Base-by-base conservation (phyloP, 2,329 filamentous ascomycete species). In the Sporothrix globosa region DNA sequence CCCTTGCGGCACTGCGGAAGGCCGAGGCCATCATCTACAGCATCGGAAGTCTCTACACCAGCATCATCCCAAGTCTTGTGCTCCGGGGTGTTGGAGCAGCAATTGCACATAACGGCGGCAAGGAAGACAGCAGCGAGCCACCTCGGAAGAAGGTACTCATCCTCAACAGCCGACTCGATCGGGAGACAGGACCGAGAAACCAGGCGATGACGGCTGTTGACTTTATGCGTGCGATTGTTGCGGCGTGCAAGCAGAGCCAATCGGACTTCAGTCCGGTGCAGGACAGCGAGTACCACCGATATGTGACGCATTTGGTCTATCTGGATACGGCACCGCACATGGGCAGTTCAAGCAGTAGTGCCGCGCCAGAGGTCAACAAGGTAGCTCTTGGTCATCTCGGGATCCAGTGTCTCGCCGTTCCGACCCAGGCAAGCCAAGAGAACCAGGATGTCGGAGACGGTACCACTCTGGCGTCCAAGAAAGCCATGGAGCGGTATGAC, bases 11-110 rank as follows among this genome's bases (percentile, higher is more conserved):
- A 0, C 79, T 98, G 0, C 81, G 82, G 19, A 81, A 82, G 1
- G 86, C 91, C 0, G 85, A 88, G 70, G 90, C 88, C 1, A 84
- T 97, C 10, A 87, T 98, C 60, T 98, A 97, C 81, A 94, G 91
- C 79, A 96, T 98, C 71, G 96, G 96, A n/a, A 94, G 91, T 1
- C 83, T 98, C 0, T 98, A 96, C 80, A 98, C 95, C 0, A 95
- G 91, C 5, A 87, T 98, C 46, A 85, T 97, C 1, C 95, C 95
- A 0, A 93, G 89, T 19, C 82, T 98, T 0, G 87, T 98, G 5
- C 85, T 97, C 7, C 86, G 88, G 30, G 91, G 90, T 1, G 89
- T 96, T 0, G 92, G 92, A 0, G 82, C 86, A 39, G 87, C 88
- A 0, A 83, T 92, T 27, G 81, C 85, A 1, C 78, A 84, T 24